Evolutionary conservation across 2,329 filamentous ascomycete species (phyloP).

Genomic region (Colletotrichum shisoi): DNA sequence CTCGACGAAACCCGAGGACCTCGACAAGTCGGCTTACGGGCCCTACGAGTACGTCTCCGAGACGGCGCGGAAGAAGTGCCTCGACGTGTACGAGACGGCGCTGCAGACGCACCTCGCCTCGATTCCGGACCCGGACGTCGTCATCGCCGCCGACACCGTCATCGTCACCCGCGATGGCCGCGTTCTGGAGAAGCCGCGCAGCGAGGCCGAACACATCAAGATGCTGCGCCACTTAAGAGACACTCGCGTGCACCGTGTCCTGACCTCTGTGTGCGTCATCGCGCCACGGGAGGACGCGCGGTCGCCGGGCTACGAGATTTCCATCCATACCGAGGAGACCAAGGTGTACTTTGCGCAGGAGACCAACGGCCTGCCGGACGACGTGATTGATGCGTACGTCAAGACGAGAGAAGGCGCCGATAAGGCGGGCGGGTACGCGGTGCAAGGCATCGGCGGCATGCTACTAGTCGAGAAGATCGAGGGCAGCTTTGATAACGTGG

Average conservation of each 20-base stretch:
- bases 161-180: conserved; percentile 78
- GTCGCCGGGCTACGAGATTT: conserved; percentile 85
- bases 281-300: conserved; percentile 80
- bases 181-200: conserved; percentile 90
- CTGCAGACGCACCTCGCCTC: conserved; percentile 55
- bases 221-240: conserved; percentile 88
- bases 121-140: conserved; percentile 76
- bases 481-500: conserved; percentile 90
- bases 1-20: conserved; percentile 83
- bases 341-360: conserved; percentile 82
- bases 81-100: conserved; percentile 69
- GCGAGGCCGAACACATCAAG: conserved; percentile 78
- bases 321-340: conserved; percentile 87
- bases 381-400: conserved; percentile 81
- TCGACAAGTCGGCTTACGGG: conserved; percentile 75
- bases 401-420: conserved; percentile 89
- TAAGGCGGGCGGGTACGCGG: conserved; percentile 94
- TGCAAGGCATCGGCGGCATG: conserved; percentile 88
- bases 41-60: conserved; percentile 91
- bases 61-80: conserved; percentile 84
- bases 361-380: conserved; percentile 69
- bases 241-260: conserved; percentile 78
- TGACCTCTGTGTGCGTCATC: conserved; percentile 85
- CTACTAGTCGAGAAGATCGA: conserved; percentile 89
- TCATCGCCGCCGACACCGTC: conserved; percentile 90